Conservation (phyloP, 192 early-diverging fungal genomes). For the Coemansia sp. region DNA sequence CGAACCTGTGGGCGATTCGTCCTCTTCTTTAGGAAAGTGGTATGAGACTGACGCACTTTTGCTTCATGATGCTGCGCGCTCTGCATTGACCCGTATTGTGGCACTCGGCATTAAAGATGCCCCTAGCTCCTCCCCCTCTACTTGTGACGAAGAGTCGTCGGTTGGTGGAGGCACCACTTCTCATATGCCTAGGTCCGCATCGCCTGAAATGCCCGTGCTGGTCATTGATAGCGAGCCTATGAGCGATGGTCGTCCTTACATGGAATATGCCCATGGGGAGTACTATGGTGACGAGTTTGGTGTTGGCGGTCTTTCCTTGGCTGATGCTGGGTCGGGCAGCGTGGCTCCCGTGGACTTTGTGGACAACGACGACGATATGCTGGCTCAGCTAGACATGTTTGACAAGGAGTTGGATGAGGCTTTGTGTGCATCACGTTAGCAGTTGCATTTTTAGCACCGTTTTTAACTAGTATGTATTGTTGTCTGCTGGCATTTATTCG, state of each 20-base stretch:
- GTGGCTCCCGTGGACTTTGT: not conserved
- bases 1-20: conserved; percentile 3
- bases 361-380: conserved; percentile 15
- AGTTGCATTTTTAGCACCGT: not conserved
- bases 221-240: not conserved
- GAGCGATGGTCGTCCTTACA: not conserved
- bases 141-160: not conserved
- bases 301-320: not conserved
- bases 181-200: conserved; percentile 10
- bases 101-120: conserved; percentile 9
- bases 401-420: conserved; percentile 45
- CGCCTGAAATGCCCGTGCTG: conserved; percentile 44
- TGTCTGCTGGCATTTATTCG: no score
- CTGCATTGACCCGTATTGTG: conserved; percentile 25
- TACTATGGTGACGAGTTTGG: not conserved
- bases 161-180: not conserved
- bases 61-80: conserved; percentile 16
- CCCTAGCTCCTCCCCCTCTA: not conserved
- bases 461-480: not conserved
- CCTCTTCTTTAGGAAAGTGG: conserved; percentile 1
- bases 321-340: not conserved
- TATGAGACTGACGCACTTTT: conserved; percentile 27
- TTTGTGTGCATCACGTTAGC: not conserved
- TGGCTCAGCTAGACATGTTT: conserved; percentile 49
- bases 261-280: not conserved